phyloP scores from a whole-genome alignment of 202 grass and related monocot genomes.

The Zoysia matrella region DNA sequence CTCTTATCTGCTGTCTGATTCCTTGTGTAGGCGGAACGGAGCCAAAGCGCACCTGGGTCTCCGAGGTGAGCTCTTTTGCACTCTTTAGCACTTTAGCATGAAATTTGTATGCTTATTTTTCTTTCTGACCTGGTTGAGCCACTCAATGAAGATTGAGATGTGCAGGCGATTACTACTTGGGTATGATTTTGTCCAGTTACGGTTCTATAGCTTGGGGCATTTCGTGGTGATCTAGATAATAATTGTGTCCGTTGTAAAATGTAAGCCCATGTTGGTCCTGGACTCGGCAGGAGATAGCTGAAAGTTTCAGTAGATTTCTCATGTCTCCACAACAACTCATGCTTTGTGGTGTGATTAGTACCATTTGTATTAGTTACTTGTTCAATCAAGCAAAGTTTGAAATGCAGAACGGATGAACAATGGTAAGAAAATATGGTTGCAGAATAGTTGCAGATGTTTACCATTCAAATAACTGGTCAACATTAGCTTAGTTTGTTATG shows the following conservation, averaged over 20 bases:
- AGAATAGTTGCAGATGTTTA: not conserved
- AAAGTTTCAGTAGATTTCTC: not conserved
- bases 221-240: not conserved
- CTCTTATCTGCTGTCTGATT: conserved; percentile 3
- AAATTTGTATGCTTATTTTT: not conserved
- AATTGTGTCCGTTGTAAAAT: not conserved
- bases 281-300: not conserved
- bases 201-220: not conserved
- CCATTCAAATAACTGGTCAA: not conserved
- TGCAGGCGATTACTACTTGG: not conserved
- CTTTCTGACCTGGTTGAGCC: not conserved
- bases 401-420: conserved; percentile 9
- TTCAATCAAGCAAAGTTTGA: not conserved
- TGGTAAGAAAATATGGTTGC: not conserved
- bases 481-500: conserved; percentile 25
- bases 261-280: not conserved
- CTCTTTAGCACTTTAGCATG: not conserved
- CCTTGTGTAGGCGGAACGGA: conserved; percentile 32
- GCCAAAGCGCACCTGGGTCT: conserved; percentile 12
- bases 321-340: not conserved
- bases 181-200: conserved; percentile 17
- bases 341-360: not conserved
- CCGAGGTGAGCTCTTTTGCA: conserved; percentile 39
- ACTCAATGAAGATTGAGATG: not conserved
- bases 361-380: not conserved